These are phyloP conservation scores for Pseudogymnoascus sp. DNA, from an alignment of 2,329 filamentous ascomycete species.

Conservation along the genomic window DNA sequence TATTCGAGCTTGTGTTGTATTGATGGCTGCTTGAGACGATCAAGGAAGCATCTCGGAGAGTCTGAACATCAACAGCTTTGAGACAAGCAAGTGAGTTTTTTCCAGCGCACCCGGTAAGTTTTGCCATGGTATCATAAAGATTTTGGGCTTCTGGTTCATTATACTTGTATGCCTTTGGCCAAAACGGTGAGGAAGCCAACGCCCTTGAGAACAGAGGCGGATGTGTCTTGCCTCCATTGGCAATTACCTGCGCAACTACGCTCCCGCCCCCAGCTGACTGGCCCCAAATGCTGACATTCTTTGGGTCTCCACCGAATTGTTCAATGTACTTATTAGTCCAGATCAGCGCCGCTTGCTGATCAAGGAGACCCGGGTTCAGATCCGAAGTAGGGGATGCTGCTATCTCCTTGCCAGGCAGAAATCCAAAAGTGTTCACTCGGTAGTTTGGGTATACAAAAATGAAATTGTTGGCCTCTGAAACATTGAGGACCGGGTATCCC, in stretches of 20 bases:
- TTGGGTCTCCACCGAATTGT: slow-evolving; percentile 49
- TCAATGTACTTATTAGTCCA: slow-evolving; percentile 53
- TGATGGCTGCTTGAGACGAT: slow-evolving; percentile 39
- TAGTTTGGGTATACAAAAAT: slow-evolving; percentile 55
- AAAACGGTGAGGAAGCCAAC: slow-evolving; percentile 43
- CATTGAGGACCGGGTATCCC: slow-evolving; percentile 50
- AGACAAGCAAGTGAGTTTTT: slow-evolving; percentile 44
- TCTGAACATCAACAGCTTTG: slow-evolving; percentile 44
- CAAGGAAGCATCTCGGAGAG: slow-evolving; percentile 43
- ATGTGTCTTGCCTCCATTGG: slow-evolving; percentile 33
- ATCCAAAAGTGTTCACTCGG: slow-evolving; percentile 59
- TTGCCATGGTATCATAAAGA: slow-evolving; percentile 38
- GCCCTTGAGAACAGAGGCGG: slow-evolving; percentile 42
- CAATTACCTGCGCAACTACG: slow-evolving; percentile 45
- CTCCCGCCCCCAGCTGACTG: slow-evolving; percentile 47
- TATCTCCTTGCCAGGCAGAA: slow-evolving; percentile 49
- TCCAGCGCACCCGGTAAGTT: slow-evolving; percentile 32
- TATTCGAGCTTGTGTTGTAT: slow-evolving; percentile 48
- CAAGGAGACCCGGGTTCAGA: slow-evolving; percentile 53
- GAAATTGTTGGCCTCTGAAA: slow-evolving; percentile 38
- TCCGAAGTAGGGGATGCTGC: slow-evolving; percentile 43
- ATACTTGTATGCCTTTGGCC: slow-evolving; percentile 45
- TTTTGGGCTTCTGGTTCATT: slow-evolving; percentile 37
- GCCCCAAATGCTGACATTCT: slow-evolving; percentile 52
- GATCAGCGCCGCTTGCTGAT: slow-evolving; percentile 48